phyloP scores from a whole-genome alignment of 441 rosid species.

The Pelargonium cotyledonis region DNA sequence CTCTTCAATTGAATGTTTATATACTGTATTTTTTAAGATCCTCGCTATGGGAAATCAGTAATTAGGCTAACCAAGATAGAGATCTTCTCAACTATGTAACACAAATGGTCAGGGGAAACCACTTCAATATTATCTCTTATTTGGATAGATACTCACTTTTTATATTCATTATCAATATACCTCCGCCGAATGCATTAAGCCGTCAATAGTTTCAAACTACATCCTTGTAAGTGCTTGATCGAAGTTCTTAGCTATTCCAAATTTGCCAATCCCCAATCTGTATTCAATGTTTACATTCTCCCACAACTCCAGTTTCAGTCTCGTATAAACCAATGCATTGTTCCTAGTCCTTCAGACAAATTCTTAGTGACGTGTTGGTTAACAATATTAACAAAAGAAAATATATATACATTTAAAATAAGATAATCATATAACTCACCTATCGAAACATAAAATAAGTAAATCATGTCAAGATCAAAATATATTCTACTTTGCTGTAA shows the following conservation, averaged over 20 bases:
- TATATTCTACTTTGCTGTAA: background rate
- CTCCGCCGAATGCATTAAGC: background rate
- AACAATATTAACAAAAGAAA: conserved; percentile 1
- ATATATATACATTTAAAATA: background rate
- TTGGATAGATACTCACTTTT: background rate
- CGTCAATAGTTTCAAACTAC: background rate
- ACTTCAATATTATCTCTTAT: background rate
- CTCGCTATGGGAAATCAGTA: background rate
- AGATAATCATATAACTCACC: background rate
- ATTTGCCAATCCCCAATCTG: background rate
- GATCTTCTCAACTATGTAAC: background rate
- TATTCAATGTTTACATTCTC: background rate
- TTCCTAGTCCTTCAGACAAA: background rate
- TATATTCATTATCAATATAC: background rate
- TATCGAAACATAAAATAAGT: background rate
- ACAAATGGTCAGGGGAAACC: background rate
- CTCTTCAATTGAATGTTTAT: background rate
- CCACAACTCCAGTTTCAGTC: background rate
- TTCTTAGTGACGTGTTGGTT: background rate
- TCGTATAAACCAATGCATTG: background rate
- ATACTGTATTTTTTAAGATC: background rate
- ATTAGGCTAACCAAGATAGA: background rate
- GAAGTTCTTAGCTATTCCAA: background rate
- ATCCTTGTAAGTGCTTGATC: background rate
- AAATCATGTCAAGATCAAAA: background rate